phyloP scores from a whole-genome alignment of 768 basidiomycete species.

The Podaxis sp. region DNA sequence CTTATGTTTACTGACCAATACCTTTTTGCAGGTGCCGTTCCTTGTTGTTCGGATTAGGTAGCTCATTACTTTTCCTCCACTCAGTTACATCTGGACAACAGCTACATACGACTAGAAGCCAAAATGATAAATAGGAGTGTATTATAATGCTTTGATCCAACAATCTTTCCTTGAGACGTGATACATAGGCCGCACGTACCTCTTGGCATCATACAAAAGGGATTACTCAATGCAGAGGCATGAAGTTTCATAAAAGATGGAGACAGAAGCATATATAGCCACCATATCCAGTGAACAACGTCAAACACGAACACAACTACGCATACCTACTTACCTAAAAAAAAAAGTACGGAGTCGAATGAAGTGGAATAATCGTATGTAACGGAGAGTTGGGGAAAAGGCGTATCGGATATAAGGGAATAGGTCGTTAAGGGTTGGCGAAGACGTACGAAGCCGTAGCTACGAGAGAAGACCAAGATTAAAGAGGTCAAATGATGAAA shows the following conservation, averaged over 20 bases:
- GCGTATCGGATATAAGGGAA: slow-evolving; percentile 18
- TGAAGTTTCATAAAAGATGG: slow-evolving; percentile 6
- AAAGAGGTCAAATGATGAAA: slow-evolving; percentile 26
- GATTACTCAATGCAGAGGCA: not conserved
- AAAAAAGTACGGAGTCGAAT: slow-evolving; percentile 21
- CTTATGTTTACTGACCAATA: not conserved
- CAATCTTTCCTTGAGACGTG: not conserved
- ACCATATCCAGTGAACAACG: slow-evolving; percentile 27
- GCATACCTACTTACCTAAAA: slow-evolving; percentile 49
- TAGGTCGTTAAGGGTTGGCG: slow-evolving; percentile 14
- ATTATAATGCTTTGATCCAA: not conserved
- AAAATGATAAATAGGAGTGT: slow-evolving; percentile 1
- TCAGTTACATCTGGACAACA: not conserved
- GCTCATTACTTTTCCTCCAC: not conserved
- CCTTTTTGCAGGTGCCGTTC: slow-evolving; percentile 66
- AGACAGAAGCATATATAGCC: slow-evolving; percentile 31
- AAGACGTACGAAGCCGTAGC: slow-evolving; percentile 18
- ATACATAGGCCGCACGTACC: not conserved
- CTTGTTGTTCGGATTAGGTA: slow-evolving; percentile 66
- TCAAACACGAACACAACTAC: slow-evolving; percentile 23
- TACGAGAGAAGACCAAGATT: slow-evolving; percentile 19
- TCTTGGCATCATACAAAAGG: not conserved
- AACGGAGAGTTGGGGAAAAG: slow-evolving; percentile 16
- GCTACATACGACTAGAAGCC: not conserved
- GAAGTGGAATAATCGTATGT: slow-evolving; percentile 13